Evolutionary conservation across 805 yeast species (phyloP).

Genomic region (Candida michaelii): DNA sequence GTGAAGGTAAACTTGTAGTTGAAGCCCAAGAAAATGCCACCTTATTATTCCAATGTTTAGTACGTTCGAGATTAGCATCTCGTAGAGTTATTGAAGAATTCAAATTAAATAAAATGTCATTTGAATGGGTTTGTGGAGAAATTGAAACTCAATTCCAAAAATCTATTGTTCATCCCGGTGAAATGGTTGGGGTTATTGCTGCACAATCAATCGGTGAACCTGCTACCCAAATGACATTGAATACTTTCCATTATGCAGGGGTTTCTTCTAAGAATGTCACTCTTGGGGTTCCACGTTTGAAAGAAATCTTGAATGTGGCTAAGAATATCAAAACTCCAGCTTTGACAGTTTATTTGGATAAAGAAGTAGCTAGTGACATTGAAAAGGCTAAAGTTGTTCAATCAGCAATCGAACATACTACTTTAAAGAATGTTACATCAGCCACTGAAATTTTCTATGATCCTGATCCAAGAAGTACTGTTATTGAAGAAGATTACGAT

Average conservation of each 20-base stretch:
- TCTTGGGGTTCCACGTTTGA: constrained; percentile 95
- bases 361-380: constrained; percentile 80
- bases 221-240: constrained; percentile 96
- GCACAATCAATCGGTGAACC: constrained; percentile 99
- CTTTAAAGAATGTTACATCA: constrained; percentile 91
- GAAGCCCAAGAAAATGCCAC: constrained; percentile 96
- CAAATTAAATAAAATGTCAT: constrained; percentile 78
- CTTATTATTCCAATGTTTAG: constrained; percentile 80
- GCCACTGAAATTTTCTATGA: constrained; percentile 96
- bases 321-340: constrained; percentile 99
- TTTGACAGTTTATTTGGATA: constrained; percentile 84
- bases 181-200: constrained; percentile 97
- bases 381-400: constrained; percentile 93
- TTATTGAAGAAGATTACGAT: constrained; percentile 93
- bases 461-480: constrained; percentile 97
- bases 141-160: constrained; percentile 90
- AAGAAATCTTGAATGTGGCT: constrained; percentile 97
- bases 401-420: constrained; percentile 96
- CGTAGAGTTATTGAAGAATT: constrained; percentile 92
- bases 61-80: constrained; percentile 88
- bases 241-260: constrained; percentile 98
- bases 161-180: constrained; percentile 93
- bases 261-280: constrained; percentile 95
- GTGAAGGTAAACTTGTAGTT: constrained; percentile 64
- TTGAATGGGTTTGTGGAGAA: constrained; percentile 95